These are phyloP conservation scores for Gymnopus androsaceus DNA, from an alignment of 1,284 basidiomycete genomes.

Conservation along the genomic window DNA sequence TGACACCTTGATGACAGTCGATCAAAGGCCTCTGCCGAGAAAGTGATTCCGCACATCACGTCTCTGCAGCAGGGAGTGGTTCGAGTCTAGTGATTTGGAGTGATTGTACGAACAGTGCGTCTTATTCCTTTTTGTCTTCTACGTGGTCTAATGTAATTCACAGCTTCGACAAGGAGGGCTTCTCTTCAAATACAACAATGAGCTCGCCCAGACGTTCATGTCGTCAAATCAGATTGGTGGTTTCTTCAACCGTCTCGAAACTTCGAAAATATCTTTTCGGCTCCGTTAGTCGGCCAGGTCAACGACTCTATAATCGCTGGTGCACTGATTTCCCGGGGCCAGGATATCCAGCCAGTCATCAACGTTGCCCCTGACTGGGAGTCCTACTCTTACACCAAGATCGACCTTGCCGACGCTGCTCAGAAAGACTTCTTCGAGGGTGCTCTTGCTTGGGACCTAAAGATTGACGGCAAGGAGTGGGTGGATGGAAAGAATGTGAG, in stretches of 20 bases:
- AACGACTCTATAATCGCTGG: constrained; percentile 78
- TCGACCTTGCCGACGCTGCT: constrained; percentile 53
- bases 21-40: too few species aligned
- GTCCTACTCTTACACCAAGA: constrained; percentile 79
- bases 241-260: constrained; percentile 97
- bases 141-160: constrained; percentile 30
- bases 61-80: too few species aligned
- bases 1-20: too few species aligned
- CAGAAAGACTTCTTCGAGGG: constrained; percentile 74
- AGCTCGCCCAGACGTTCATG: constrained; percentile 93
- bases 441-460: constrained; percentile 88
- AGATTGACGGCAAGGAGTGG: constrained; percentile 84
- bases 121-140: constrained; percentile 3
- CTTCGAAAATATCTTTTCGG: constrained; percentile 95
- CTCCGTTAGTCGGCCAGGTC: constrained; percentile 82
- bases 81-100: too few species aligned
- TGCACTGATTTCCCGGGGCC: constrained; percentile 81
- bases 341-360: constrained; percentile 69
- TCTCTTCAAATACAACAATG: constrained; percentile 98
- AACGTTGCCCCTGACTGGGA: constrained; percentile 92
- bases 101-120: constrained; percentile 91
- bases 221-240: constrained; percentile 89
- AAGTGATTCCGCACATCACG: too few species aligned
- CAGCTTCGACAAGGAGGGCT: constrained; percentile 90
- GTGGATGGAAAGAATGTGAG: constrained; percentile 84